These are phyloP conservation scores for Albophoma yamanashiensis DNA, from an alignment of 2,329 filamentous ascomycete genomes.

Conservation along the genomic window DNA sequence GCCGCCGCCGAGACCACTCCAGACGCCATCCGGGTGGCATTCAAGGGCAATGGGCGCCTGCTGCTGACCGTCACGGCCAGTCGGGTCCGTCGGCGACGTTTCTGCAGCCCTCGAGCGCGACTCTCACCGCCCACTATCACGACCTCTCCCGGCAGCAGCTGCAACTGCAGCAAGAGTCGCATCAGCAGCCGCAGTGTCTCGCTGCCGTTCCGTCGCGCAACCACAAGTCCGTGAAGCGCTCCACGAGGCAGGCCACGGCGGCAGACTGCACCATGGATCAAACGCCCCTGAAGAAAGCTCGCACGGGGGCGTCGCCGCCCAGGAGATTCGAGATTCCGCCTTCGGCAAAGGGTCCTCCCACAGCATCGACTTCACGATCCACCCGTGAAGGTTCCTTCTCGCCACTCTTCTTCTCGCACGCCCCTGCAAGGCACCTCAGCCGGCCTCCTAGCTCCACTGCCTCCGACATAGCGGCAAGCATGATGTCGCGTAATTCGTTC, in stretches of 20 bases:
- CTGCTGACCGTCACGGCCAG: constrained; percentile 6
- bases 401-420: constrained; percentile 42
- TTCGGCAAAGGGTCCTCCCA: constrained; percentile 9
- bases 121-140: not conserved
- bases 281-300: constrained; percentile 33
- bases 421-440: constrained; percentile 21
- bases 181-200: not conserved
- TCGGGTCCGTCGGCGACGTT: constrained; percentile 2
- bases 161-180: not conserved
- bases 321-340: constrained; percentile 31
- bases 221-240: constrained; percentile 14
- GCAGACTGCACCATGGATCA: constrained; percentile 19
- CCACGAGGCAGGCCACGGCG: constrained; percentile 9
- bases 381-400: constrained; percentile 30
- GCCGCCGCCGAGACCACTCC: constrained; percentile 1
- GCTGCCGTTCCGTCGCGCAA: constrained; percentile 6
- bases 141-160: not conserved
- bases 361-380: constrained; percentile 10
- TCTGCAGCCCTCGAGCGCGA: not conserved
- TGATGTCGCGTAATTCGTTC: constrained; percentile 32
- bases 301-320: constrained; percentile 34
- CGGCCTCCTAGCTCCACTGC: constrained; percentile 27
- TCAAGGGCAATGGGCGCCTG: constrained; percentile 7
- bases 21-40: constrained; percentile 5
- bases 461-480: constrained; percentile 31